Conservation (phyloP, 495 filamentous ascomycete species). For the Parathielavia appendiculata region DNA sequence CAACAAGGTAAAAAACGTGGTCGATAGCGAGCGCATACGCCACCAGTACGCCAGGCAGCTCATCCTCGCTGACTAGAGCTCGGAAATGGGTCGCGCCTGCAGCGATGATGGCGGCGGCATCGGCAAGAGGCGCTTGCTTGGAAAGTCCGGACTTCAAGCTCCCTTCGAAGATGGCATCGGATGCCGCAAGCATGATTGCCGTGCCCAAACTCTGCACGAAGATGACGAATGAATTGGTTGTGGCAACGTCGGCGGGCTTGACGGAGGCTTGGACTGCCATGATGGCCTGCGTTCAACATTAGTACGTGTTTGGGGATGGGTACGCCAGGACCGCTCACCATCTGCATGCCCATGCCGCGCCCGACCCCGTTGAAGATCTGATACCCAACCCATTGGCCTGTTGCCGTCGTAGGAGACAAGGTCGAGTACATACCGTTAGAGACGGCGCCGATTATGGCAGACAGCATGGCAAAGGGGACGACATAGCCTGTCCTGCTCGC, state of each 20-base stretch:
- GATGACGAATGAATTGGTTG: conserved; percentile 55
- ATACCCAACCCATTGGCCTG: conserved; percentile 54
- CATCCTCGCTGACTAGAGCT: conserved; percentile 11
- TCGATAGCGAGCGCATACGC: conserved; percentile 40
- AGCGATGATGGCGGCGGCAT: conserved; percentile 19
- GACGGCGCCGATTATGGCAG: conserved; percentile 48
- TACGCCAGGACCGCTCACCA: conserved; percentile 7
- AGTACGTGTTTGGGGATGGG: background rate
- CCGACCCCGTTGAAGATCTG: conserved; percentile 63
- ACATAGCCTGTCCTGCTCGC: conserved; percentile 51
- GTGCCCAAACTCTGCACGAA: conserved; percentile 59
- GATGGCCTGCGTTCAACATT: conserved; percentile 35
- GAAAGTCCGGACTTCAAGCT: conserved; percentile 43
- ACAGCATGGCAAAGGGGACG: conserved; percentile 51
- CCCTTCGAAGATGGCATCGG: conserved; percentile 56
- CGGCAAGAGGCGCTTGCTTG: conserved; percentile 24
- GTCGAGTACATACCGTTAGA: conserved; percentile 58
- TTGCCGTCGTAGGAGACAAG: conserved; percentile 42
- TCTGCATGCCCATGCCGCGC: conserved; percentile 58
- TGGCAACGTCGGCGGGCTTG: conserved; percentile 48
- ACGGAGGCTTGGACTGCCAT: conserved; percentile 52
- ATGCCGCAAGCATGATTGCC: conserved; percentile 55
- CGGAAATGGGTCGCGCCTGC: conserved; percentile 49
- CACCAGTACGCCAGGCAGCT: conserved; percentile 31
- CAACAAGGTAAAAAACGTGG: conserved; percentile 21